Conservation (phyloP, 179 eudicot species). For the Silene noctiflora region DNA sequence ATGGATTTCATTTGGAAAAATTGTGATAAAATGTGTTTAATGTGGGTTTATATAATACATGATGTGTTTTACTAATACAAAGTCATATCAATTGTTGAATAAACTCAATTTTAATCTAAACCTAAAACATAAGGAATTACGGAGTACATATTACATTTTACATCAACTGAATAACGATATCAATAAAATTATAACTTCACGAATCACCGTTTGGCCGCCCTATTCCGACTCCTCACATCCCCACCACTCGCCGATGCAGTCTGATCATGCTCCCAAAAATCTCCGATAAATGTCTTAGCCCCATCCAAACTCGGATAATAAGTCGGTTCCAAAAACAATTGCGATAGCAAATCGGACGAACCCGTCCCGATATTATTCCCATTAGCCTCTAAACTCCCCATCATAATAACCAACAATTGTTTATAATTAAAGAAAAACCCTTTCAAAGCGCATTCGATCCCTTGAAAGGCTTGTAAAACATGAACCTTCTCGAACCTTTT, state of each 20-base stretch:
- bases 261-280: slow-evolving; percentile 48
- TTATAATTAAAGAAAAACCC: slow-evolving; percentile 58
- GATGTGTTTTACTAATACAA: slow-evolving; percentile 3
- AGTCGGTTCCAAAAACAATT: slow-evolving; percentile 68
- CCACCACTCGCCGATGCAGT: neutral
- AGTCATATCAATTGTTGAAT: neutral
- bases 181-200: neutral
- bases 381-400: slow-evolving; percentile 71
- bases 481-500: slow-evolving; percentile 48
- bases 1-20: neutral
- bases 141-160: neutral
- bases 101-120: neutral
- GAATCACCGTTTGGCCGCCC: neutral
- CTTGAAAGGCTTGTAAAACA: slow-evolving; percentile 67
- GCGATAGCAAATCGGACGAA: slow-evolving; percentile 46
- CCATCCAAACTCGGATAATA: slow-evolving; percentile 86
- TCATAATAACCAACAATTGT: slow-evolving; percentile 54
- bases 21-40: neutral
- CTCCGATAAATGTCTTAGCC: slow-evolving; percentile 78
- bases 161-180: neutral
- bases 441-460: slow-evolving; percentile 63
- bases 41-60: slow-evolving; percentile 6
- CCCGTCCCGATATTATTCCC: slow-evolving; percentile 33
- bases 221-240: neutral
- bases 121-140: neutral